phyloP scores from a whole-genome alignment of 768 basidiomycete genomes.

The Lactarius hengduanensis region DNA sequence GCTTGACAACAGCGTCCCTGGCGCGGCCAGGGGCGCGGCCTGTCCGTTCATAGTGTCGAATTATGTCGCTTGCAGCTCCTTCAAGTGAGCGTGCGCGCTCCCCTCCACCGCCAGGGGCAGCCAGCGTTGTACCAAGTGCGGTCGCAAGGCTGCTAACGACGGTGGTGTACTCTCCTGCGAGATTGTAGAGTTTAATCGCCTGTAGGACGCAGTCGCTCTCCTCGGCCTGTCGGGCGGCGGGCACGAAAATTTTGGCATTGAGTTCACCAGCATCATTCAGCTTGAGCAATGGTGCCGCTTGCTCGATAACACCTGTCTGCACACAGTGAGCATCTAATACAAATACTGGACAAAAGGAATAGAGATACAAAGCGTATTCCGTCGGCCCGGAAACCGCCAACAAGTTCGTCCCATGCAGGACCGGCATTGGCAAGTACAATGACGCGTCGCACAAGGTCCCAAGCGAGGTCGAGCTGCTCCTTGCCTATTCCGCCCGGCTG shows the following conservation, averaged over 20 bases:
- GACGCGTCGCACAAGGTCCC: constrained; percentile 76
- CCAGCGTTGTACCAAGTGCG: constrained; percentile 80
- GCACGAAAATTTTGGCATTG: constrained; percentile 78
- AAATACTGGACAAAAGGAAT: background rate
- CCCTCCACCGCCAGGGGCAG: constrained; percentile 54
- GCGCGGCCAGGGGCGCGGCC: constrained; percentile 71
- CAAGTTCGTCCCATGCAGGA: constrained; percentile 86
- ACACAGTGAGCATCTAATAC: background rate
- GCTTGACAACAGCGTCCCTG: constrained; percentile 66
- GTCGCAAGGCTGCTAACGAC: constrained; percentile 86
- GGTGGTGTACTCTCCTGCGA: constrained; percentile 86
- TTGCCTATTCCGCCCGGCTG: constrained; percentile 68
- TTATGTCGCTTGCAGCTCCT: constrained; percentile 71
- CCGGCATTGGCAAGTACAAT: constrained; percentile 77
- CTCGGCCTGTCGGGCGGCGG: constrained; percentile 79
- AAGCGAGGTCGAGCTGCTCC: constrained; percentile 79
- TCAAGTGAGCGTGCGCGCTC: constrained; percentile 70
- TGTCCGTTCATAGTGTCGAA: constrained; percentile 76
- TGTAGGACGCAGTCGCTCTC: constrained; percentile 83
- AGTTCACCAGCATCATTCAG: constrained; percentile 65
- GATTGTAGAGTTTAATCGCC: constrained; percentile 93
- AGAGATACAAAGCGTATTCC: constrained; percentile 81
- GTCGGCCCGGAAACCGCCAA: constrained; percentile 89
- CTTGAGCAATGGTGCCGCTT: constrained; percentile 72
- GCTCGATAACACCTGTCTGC: constrained; percentile 86